Percentiles rank a stretch among this genome's conserved stretches.
Evolutionary conservation across 345 rosid genomes (phyloP).

Genomic region (Citrus mangshanensis): DNA sequence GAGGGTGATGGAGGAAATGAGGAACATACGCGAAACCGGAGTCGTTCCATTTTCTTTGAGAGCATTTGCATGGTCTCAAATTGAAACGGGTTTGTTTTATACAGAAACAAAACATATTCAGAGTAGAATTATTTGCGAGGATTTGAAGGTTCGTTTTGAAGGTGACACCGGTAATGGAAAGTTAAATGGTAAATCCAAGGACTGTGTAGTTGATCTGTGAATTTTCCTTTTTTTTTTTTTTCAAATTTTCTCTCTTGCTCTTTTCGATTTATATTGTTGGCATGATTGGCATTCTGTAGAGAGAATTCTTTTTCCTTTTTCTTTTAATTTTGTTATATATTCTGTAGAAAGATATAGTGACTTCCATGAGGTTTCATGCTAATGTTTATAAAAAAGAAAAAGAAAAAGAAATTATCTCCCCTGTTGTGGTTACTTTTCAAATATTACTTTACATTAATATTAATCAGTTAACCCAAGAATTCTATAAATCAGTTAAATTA

Average conservation of each 20-base stretch:
- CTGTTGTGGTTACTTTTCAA: too few relatives aligned
- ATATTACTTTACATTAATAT: too few relatives aligned
- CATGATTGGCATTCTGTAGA: not conserved
- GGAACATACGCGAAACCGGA: conserved; percentile 22
- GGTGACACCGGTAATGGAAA: conserved; percentile 6
- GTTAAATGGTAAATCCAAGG: not conserved
- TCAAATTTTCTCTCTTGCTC: too few relatives aligned
- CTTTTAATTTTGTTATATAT: too few relatives aligned
- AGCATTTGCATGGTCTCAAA: conserved; percentile 24
- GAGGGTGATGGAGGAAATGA: conserved; percentile 24
- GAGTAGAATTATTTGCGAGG: conserved; percentile 31
- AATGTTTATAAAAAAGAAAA: too few relatives aligned
- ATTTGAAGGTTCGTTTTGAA: conserved; percentile 29
- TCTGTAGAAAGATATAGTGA: too few relatives aligned
- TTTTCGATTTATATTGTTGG: not conserved
- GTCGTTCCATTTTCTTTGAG: conserved; percentile 23
- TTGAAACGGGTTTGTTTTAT: conserved; percentile 18
- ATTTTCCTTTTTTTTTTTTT: not conserved
- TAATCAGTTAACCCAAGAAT: too few relatives aligned
- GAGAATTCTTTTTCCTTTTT: too few relatives aligned
- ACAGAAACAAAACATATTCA: conserved; percentile 21
- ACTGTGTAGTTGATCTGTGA: conserved; percentile 21
- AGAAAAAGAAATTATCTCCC: accelerated
- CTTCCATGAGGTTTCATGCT: too few relatives aligned
- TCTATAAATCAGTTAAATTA: too few relatives aligned